Evolutionary conservation across 495 filamentous ascomycete genomes (phyloP).

Genomic region (Bathelium albidoporum): DNA sequence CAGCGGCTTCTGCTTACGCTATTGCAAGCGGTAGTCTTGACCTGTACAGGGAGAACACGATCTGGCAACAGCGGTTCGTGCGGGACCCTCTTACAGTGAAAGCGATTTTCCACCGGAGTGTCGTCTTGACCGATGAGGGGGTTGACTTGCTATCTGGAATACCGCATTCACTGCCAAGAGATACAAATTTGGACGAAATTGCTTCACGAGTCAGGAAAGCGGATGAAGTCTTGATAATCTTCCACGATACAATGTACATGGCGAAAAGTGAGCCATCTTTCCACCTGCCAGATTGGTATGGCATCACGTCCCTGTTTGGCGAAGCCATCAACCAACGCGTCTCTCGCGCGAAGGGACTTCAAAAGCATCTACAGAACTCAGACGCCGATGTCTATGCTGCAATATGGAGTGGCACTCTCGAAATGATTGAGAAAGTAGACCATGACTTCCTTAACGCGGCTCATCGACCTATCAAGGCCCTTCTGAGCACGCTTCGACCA

Average conservation of each 20-base stretch:
- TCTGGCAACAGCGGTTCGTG: slow-evolving; percentile 27
- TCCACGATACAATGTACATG: slow-evolving; percentile 10
- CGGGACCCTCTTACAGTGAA: slow-evolving; percentile 24
- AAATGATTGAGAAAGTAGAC: slow-evolving; percentile 12
- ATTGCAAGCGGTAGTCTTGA: slow-evolving; percentile 26
- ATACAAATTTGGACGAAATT: not conserved
- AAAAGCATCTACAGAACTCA: slow-evolving; percentile 11
- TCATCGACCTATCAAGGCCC: not conserved
- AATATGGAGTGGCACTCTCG: slow-evolving; percentile 18
- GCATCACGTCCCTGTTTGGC: slow-evolving; percentile 7
- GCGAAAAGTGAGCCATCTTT: slow-evolving; percentile 14
- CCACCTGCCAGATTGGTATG: slow-evolving; percentile 12
- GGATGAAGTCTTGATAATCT: not conserved
- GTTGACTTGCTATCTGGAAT: not conserved
- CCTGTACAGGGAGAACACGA: slow-evolving; percentile 18
- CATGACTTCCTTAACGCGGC: slow-evolving; percentile 15
- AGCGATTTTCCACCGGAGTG: slow-evolving; percentile 9
- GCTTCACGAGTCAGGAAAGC: not conserved
- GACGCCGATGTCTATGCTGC: slow-evolving; percentile 17
- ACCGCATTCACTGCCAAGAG: not conserved
- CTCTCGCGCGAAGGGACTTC: slow-evolving; percentile 11
- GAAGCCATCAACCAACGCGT: slow-evolving; percentile 11
- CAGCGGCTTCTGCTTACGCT: slow-evolving; percentile 20
- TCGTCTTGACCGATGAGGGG: slow-evolving; percentile 3
- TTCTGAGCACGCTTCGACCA: slow-evolving; percentile 13